Evolutionary conservation across 2,329 filamentous ascomycete species (phyloP).

Genomic region (Aphanocladium album): DNA sequence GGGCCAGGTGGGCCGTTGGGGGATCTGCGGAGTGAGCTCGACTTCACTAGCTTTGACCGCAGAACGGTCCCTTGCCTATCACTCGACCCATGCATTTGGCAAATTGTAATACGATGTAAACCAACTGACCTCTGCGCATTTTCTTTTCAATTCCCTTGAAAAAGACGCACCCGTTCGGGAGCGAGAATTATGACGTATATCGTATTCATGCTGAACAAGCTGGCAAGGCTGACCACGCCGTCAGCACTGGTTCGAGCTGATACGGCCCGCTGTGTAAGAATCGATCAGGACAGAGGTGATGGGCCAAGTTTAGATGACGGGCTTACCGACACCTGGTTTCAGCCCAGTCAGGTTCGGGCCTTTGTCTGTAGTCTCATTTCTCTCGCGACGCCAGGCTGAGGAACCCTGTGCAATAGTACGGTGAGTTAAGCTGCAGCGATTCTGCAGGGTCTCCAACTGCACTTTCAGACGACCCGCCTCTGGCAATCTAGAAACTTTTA

Average conservation of each 20-base stretch:
- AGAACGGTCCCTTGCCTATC: background rate
- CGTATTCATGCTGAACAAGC: background rate
- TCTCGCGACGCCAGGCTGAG: background rate
- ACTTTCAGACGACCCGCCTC: background rate
- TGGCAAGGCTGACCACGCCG: background rate
- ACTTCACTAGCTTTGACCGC: background rate
- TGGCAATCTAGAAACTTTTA: background rate
- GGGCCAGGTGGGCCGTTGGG: background rate
- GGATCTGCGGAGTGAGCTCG: background rate
- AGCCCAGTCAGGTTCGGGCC: background rate
- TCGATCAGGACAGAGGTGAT: background rate
- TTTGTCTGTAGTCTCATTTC: background rate
- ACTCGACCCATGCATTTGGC: background rate
- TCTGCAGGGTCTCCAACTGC: background rate
- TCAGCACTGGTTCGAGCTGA: conserved; percentile 3
- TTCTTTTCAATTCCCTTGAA: background rate
- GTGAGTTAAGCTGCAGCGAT: background rate
- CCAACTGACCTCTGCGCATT: background rate
- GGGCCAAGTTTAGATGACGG: background rate
- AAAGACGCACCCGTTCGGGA: background rate
- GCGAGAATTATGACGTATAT: background rate
- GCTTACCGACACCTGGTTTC: background rate
- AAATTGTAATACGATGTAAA: background rate
- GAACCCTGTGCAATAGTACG: background rate
- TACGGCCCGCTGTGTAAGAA: background rate